Conservation (phyloP, 2,329 filamentous ascomycete genomes). For the Penicillium digitatum region DNA sequence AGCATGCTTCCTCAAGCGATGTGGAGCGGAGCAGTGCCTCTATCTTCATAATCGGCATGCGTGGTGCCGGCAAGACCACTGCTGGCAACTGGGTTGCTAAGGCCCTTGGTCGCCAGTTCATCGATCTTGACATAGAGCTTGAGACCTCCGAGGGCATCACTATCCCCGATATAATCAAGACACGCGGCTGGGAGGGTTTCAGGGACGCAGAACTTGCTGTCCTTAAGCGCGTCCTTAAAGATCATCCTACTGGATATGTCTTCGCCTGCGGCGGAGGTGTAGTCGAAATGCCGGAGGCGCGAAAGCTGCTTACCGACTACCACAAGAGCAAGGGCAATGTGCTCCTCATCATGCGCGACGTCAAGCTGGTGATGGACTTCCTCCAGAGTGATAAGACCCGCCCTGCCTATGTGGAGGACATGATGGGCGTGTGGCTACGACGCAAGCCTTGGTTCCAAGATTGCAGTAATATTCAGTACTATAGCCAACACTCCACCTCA, state of each 20-base stretch:
- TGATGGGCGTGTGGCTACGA: slow-evolving; percentile 83
- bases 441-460: slow-evolving; percentile 85
- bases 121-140: slow-evolving; percentile 85
- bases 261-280: slow-evolving; percentile 94
- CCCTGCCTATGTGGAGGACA: slow-evolving; percentile 88
- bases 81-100: slow-evolving; percentile 79
- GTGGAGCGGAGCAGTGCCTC: slow-evolving; percentile 54
- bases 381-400: slow-evolving; percentile 83
- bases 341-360: slow-evolving; percentile 80
- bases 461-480: slow-evolving; percentile 93
- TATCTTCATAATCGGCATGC: slow-evolving; percentile 94
- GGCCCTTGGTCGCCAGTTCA: slow-evolving; percentile 68
- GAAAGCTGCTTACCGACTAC: slow-evolving; percentile 70
- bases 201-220: slow-evolving; percentile 72
- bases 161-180: slow-evolving; percentile 80
- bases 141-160: slow-evolving; percentile 68
- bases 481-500: slow-evolving; percentile 65
- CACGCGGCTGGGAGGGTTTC: slow-evolving; percentile 83
- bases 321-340: slow-evolving; percentile 75
- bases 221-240: slow-evolving; percentile 67
- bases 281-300: slow-evolving; percentile 77
- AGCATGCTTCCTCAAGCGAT: slow-evolving; percentile 36
- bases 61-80: slow-evolving; percentile 94
- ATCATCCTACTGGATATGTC: slow-evolving; percentile 70
- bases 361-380: slow-evolving; percentile 82